Evolutionary conservation across 352 stramenopile species (phyloP), one percentile per base, ranked within the genome.

Genomic region (Phytophthora ramorum): DNA sequence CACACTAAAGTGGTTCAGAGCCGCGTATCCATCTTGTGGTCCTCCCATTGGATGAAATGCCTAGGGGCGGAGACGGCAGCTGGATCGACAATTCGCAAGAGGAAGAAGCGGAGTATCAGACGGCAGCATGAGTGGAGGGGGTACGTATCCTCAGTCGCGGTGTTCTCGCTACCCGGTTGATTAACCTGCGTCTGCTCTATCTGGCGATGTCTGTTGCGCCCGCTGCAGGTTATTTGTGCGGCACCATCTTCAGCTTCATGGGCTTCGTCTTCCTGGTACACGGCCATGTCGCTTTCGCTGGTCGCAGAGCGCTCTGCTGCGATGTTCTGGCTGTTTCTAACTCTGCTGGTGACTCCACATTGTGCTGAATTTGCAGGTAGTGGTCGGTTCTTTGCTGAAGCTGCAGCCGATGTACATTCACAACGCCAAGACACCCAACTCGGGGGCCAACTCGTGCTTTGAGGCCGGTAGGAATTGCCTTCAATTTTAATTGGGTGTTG

Each of bases 191-290:
- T 44, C 19, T 52, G 1, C n/a, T 66, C 16, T 61, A 0, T 51
- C 14, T 50, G 12, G 54, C 13, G 46, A 53, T 66, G 8, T 6
- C 1, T 13, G 9, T 47, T 51, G 55, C 10, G 4, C 30, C 5
- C 0, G 3, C 35, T 72, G 17, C 20, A 95, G 87, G 71, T 35
- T 91, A 90, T 57, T 71, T 95, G 26, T 90, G 81, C 41, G 85
- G 84, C 59, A 85, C 84, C 43, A 93, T 93, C 57, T 89, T 95
- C 66, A 83, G 68, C 57, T 95, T 95, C 58, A 62, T 80, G 0
- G 87, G 87, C 32, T 90, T 88, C 66, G 77, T 93, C 62, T 95
- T 95, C 69, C 66, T 92, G 73, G 86, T 95, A 58, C 32, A 20
- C 20, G 49, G 51, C 53, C 14, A 26, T 65, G 46, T 45, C 47